A percentile compares a stretch with the other conserved stretches of the same genome.
phyloP scores from a whole-genome alignment of 1,284 basidiomycete species.

The Puccinia coronata region DNA sequence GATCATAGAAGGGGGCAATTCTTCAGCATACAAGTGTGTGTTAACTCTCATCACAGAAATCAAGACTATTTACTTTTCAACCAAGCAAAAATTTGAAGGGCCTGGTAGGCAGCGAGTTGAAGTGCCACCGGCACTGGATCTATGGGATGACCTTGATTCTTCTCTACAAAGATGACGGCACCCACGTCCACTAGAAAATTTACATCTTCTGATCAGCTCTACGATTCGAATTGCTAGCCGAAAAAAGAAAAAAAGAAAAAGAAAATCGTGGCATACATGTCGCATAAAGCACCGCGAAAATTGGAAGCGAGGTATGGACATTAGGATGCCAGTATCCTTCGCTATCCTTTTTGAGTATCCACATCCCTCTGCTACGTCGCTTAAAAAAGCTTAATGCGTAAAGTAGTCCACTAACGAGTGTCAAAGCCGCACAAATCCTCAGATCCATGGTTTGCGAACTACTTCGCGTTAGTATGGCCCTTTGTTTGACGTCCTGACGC shows the following conservation, averaged over 20 bases:
- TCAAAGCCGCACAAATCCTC: constrained; percentile 3
- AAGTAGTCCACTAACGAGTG: constrained; percentile 11
- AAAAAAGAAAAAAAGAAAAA: not conserved
- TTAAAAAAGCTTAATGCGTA: constrained; percentile 21
- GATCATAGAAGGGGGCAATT: not conserved
- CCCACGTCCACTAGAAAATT: not conserved
- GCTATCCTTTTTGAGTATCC: constrained; percentile 15
- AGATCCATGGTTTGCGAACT: constrained; percentile 7
- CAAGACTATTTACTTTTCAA: constrained; percentile 10
- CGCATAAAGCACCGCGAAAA: constrained; percentile 13
- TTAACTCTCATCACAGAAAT: not conserved
- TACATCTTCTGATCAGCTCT: not conserved
- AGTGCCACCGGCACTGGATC: not conserved
- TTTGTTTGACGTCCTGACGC: not conserved
- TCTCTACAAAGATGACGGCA: constrained; percentile 1
- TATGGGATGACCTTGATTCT: not conserved
- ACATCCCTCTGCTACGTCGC: not conserved
- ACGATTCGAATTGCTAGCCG: not conserved
- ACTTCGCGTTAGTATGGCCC: not conserved
- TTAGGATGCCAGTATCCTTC: constrained; percentile 38
- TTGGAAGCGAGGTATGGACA: constrained; percentile 10
- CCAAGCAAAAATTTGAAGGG: constrained; percentile 20
- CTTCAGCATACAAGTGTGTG: not conserved
- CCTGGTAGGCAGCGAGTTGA: constrained; percentile 6
- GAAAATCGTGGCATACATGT: constrained; percentile 1